A percentile compares a stretch with the other conserved stretches of the same genome.
Conservation (phyloP, 495 filamentous ascomycete genomes). For the Aspergillus haitiensis region DNA sequence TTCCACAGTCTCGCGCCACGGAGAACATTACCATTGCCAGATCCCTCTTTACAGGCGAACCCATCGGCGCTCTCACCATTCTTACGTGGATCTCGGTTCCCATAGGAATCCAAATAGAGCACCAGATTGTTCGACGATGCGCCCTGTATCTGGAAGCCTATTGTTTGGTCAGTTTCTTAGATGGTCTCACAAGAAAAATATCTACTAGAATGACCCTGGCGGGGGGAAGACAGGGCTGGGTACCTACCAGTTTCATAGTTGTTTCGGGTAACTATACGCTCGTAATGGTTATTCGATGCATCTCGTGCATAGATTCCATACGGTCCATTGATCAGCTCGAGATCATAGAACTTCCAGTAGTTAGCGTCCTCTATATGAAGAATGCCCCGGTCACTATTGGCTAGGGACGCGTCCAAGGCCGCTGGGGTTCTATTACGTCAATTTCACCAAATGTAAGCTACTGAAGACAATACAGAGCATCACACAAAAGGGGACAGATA, state of each 20-base stretch:
- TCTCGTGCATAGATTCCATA: constrained; percentile 24
- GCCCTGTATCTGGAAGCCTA: constrained; percentile 25
- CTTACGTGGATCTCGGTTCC: constrained; percentile 25
- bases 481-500: no score
- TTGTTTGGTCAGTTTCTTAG: background rate
- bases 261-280: constrained; percentile 19
- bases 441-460: background rate
- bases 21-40: constrained; percentile 22
- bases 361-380: constrained; percentile 23
- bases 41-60: constrained; percentile 26
- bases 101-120: constrained; percentile 24
- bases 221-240: background rate
- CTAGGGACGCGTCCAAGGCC: constrained; percentile 18
- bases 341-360: constrained; percentile 27
- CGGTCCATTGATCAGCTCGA: constrained; percentile 24
- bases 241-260: constrained; percentile 24
- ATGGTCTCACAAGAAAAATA: no score
- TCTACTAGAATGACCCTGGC: background rate
- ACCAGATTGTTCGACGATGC: constrained; percentile 23
- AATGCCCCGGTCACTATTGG: constrained; percentile 21
- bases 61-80: constrained; percentile 26
- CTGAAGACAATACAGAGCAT: no score
- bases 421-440: constrained; percentile 16
- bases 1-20: constrained; percentile 24
- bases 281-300: constrained; percentile 26